A percentile compares a stretch with the other conserved stretches of the same genome.
Evolutionary conservation across 495 filamentous ascomycete genomes (phyloP).

Genomic region (Terfezia claveryi): DNA sequence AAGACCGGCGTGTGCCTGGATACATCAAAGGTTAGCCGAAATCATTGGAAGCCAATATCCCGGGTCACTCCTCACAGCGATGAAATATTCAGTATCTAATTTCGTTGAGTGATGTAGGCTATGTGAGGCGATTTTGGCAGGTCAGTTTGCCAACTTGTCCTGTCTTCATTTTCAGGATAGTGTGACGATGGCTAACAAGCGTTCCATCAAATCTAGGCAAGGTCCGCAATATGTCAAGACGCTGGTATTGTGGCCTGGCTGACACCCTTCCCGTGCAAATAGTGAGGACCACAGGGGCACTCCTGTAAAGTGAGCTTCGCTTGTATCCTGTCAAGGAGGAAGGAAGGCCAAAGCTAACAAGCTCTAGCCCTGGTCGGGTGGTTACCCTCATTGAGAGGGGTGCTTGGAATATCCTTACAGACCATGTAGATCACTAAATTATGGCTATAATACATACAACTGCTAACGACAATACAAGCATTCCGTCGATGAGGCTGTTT

Average conservation of each 20-base stretch:
- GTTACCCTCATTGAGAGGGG: conserved; percentile 71
- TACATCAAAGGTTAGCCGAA: conserved; percentile 36
- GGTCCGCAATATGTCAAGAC: neutral
- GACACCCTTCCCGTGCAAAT: conserved; percentile 5
- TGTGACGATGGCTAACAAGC: conserved; percentile 14
- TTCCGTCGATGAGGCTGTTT: conserved; percentile 41
- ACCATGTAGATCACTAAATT: conserved; percentile 25
- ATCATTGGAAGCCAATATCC: too few species aligned
- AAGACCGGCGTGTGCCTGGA: conserved; percentile 68
- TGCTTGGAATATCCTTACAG: conserved; percentile 59
- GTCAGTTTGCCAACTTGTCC: conserved; percentile 24
- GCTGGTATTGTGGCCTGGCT: conserved; percentile 1
- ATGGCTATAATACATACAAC: too few species aligned
- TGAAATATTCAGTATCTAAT: too few species aligned
- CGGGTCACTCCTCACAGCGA: too few species aligned
- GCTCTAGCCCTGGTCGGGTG: conserved; percentile 50
- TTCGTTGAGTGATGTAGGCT: conserved; percentile 29
- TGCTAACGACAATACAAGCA: conserved; percentile 19
- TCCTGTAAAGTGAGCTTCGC: conserved; percentile 31
- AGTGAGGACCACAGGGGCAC: conserved; percentile 93
- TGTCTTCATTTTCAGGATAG: neutral
- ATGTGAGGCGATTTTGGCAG: conserved; percentile 97
- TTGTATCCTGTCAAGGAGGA: neutral
- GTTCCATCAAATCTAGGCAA: conserved; percentile 15
- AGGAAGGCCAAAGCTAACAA: too few species aligned